Evolutionary conservation across 2,329 filamentous ascomycete species (phyloP), one percentile per base, ranked within the genome.

Genomic region (Cladosporium halotolerans): DNA sequence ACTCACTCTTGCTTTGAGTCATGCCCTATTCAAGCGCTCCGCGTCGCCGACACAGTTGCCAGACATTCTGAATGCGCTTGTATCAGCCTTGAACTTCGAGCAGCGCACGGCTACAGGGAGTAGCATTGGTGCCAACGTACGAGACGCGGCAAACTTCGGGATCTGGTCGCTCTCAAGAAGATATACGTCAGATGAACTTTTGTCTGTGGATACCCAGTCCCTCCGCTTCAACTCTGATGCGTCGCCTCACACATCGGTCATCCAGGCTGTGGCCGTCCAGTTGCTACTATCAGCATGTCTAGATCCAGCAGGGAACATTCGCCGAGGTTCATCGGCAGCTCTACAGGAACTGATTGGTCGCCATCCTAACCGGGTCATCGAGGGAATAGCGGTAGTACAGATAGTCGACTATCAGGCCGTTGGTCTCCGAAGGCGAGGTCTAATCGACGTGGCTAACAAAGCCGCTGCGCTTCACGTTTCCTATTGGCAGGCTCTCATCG

Each of bases 81-180:
- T 95, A 0, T 79, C 88, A 9, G 91, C 89, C 0, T 76, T 97
- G 23, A 83, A 84, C 1, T 99, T 97, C 65, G 91, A 99, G 69
- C 89, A 96, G 64, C 81, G 91, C 55, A 88, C 86, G 43, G 81
- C 89, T 0, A 89, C 89, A 3, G 92, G 93, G n/a, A 83, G 80
- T 10, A 91, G 89, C 3, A 77, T 92, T 9, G 93, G 93, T 2
- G 86, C 88, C 1, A 96, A 95, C 61, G 91, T 99, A 13, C 83
- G 93, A 44, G 93, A 99, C 72, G 92, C 93, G 10, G 89, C 93
- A 3, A 96, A 91, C 67, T 99, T 97, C 67, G 93, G 93, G 6
- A 85, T 97, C 19, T 99, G 93, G 93, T 87, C 91, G 1, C 70
- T 97, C 7, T 89, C 92, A 18, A 81, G 93, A 52, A 85, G 92